These are phyloP conservation scores for Debaryomyces sp. DNA, from an alignment of 1,139 yeast species.

Conservation along the genomic window DNA sequence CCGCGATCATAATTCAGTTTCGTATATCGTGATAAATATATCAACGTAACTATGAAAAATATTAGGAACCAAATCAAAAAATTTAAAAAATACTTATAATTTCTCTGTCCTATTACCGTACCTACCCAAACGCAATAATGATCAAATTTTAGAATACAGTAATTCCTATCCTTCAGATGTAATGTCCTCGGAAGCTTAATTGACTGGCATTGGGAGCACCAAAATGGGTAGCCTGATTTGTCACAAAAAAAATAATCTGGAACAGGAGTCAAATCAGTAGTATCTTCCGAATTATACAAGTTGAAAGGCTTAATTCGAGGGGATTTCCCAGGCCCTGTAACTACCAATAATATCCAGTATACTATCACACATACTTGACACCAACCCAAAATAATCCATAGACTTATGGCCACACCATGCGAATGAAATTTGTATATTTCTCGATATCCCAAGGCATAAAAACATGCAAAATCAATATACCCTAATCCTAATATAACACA, in stretches of 20 bases:
- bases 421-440: slow-evolving; percentile 36
- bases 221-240: slow-evolving; percentile 59
- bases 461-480: slow-evolving; percentile 35
- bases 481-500: slow-evolving; percentile 27
- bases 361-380: slow-evolving; percentile 25
- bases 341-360: slow-evolving; percentile 36
- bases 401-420: slow-evolving; percentile 33
- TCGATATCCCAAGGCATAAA: slow-evolving; percentile 39
- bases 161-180: slow-evolving; percentile 50
- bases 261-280: slow-evolving; percentile 18
- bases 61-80: slow-evolving; percentile 40
- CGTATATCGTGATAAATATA: slow-evolving; percentile 32
- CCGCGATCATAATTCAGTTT: slow-evolving; percentile 24
- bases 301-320: slow-evolving; percentile 30
- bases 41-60: slow-evolving; percentile 31
- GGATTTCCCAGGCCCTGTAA: slow-evolving; percentile 39
- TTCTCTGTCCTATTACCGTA: slow-evolving; percentile 54
- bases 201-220: slow-evolving; percentile 58
- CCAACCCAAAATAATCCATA: slow-evolving; percentile 38
- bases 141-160: slow-evolving; percentile 61
- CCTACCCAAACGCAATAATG: slow-evolving; percentile 73
- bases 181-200: slow-evolving; percentile 57
- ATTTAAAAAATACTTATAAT: slow-evolving; percentile 55
- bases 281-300: slow-evolving; percentile 21
- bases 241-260: slow-evolving; percentile 63